Base-by-base conservation (phyloP, 441 rosid species). In the Arabidopsis hybrid region DNA sequence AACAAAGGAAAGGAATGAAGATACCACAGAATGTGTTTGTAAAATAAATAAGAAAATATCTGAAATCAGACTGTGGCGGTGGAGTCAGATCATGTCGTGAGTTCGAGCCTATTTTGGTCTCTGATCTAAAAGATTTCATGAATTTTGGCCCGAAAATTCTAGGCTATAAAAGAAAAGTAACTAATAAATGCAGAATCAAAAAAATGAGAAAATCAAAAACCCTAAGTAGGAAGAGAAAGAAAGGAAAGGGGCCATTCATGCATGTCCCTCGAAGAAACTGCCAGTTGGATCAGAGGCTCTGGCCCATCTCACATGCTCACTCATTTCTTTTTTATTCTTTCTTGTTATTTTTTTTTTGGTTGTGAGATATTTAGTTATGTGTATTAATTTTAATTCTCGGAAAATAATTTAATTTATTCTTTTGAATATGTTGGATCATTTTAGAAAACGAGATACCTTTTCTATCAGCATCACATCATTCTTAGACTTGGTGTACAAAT, bases 281-380 rank as follows among this genome's bases (percentile, higher is more conserved):
- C 77, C 77, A 60, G 65, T 60, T 60, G 55, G 52, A 43, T 66
- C 80, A 72, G 77, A 72, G 45, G 6, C 52, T 77, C 73, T 71
- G 80, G 69, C 80, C 80, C 80, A 77, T 77, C 80, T 71, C 80
- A 72, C 80, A 77, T 77, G 80, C 69, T 38, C 52, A 17, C 2
- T 4, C 51, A 3, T 42, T 10, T 5, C 36, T 42, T 29, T 8
- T 69, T 11, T 51, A 16, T 47, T 43, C 47, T 40, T 40, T 40
- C 12, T 3, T 52, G 4, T 29, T 11, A 1, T n/a, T n/a, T 47
- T 39, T n/a, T 4, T 50, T 3, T 70, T 26, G 3, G 17, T 56
- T 11, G 1, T 36, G 31, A 14, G 60, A 31, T 42, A 56, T 56
- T 55, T 68, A 49, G 26, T 38, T 58, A 47, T 56, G 16, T 47